Conservation (phyloP, 2,329 filamentous ascomycete genomes). For the Tolypocladium tropicale region DNA sequence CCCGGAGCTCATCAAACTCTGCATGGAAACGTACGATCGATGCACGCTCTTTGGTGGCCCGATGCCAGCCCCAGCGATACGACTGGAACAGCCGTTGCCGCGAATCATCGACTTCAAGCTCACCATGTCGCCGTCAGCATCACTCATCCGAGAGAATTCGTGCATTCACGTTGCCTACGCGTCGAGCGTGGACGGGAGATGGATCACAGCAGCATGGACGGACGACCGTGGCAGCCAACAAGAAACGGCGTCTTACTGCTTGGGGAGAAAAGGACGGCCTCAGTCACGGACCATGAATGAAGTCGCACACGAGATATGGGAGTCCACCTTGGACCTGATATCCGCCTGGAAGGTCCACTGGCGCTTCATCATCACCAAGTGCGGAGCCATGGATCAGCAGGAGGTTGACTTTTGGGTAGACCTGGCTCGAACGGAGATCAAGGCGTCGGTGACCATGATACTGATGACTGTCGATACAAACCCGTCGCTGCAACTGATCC, state of each 20-base stretch:
- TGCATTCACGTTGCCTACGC: constrained; percentile 75
- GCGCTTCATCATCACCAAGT: constrained; percentile 67
- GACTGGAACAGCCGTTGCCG: constrained; percentile 60
- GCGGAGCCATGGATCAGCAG: constrained; percentile 54
- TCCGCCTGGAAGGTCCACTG: constrained; percentile 61
- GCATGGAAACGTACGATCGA: constrained; percentile 69
- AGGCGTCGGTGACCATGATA: constrained; percentile 42
- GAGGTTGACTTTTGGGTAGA: constrained; percentile 53
- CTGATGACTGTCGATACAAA: constrained; percentile 56
- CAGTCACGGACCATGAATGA: constrained; percentile 46
- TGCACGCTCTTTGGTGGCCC: constrained; percentile 49
- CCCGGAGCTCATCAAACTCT: constrained; percentile 49
- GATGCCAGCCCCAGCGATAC: constrained; percentile 58
- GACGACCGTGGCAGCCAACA: constrained; percentile 68
- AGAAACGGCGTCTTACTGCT: constrained; percentile 62
- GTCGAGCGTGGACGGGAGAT: constrained; percentile 62
- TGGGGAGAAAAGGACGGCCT: constrained; percentile 47
- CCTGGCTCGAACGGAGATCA: constrained; percentile 40
- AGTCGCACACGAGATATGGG: constrained; percentile 68
- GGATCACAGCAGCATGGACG: constrained; percentile 74
- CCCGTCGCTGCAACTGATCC: constrained; percentile 53
- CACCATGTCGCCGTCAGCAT: constrained; percentile 54
- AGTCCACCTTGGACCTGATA: constrained; percentile 64
- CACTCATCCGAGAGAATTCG: constrained; percentile 67
- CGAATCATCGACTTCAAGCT: constrained; percentile 69